Conservation (phyloP, 805 yeast genomes). For the Pichia pseudocactophila region DNA sequence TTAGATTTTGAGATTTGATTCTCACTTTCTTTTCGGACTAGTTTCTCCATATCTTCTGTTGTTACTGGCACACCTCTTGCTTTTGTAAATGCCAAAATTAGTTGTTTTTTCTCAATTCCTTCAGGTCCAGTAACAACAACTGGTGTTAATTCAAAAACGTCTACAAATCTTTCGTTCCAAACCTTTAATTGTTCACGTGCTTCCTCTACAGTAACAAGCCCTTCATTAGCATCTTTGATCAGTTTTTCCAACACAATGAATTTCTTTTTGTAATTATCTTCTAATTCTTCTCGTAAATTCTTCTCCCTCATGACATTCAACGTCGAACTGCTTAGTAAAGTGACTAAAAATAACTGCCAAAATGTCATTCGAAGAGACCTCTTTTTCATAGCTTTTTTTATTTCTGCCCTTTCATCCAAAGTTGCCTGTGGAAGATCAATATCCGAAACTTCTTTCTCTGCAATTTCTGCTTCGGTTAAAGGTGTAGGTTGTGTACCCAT, state of each 20-base stretch:
- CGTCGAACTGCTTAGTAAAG: slow-evolving; percentile 31
- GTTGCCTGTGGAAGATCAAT: slow-evolving; percentile 14
- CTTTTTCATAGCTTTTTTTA: slow-evolving; percentile 18
- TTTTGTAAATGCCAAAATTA: slow-evolving; percentile 8
- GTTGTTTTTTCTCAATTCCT: slow-evolving; percentile 12
- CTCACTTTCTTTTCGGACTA: neutral
- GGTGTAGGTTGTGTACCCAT: slow-evolving; percentile 24
- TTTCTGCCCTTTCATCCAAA: slow-evolving; percentile 15
- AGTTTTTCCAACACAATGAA: slow-evolving; percentile 28
- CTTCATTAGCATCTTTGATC: slow-evolving; percentile 15
- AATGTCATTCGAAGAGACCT: slow-evolving; percentile 27
- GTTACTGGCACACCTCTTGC: slow-evolving; percentile 7
- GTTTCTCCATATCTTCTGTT: neutral
- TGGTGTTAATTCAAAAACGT: slow-evolving; percentile 20
- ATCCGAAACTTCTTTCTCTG: slow-evolving; percentile 11
- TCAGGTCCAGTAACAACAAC: slow-evolving; percentile 14
- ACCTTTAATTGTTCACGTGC: slow-evolving; percentile 32
- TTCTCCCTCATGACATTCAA: slow-evolving; percentile 39
- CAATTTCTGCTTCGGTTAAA: slow-evolving; percentile 10
- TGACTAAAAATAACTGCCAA: slow-evolving; percentile 25
- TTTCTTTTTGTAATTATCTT: slow-evolving; percentile 32
- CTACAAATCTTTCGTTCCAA: slow-evolving; percentile 35
- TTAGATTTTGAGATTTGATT: neutral
- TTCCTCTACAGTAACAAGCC: slow-evolving; percentile 26
- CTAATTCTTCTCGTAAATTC: slow-evolving; percentile 34